phyloP scores from a whole-genome alignment of 805 yeast species.

The Kodamaea hsintzibuensis region DNA sequence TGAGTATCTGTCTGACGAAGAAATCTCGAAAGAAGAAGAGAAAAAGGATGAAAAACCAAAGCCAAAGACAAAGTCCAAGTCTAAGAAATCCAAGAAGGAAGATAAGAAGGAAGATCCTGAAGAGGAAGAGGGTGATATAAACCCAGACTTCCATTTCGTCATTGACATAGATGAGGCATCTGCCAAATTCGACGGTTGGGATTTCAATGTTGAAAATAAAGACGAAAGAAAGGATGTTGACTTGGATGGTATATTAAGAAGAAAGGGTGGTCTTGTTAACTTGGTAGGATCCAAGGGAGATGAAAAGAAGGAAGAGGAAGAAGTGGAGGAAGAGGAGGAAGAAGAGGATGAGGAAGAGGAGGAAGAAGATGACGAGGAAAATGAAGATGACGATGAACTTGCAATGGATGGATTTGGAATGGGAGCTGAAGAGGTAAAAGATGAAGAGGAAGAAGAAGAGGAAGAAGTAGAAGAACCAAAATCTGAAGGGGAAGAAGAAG shows the following conservation, averaged over 20 bases:
- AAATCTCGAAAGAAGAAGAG: slow-evolving; percentile 19
- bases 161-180: slow-evolving; percentile 56
- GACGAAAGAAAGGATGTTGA: slow-evolving; percentile 57
- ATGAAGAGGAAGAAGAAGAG: slow-evolving; percentile 28
- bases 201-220: slow-evolving; percentile 57
- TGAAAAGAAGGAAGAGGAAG: slow-evolving; percentile 25
- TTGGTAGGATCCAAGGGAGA: slow-evolving; percentile 41
- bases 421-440: slow-evolving; percentile 45
- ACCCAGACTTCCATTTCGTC: slow-evolving; percentile 73
- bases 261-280: slow-evolving; percentile 74
- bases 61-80: slow-evolving; percentile 16
- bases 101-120: slow-evolving; percentile 26
- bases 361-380: slow-evolving; percentile 39
- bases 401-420: slow-evolving; percentile 49
- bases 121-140: slow-evolving; percentile 50
- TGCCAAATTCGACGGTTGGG: slow-evolving; percentile 75
- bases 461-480: slow-evolving; percentile 24
- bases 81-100: slow-evolving; percentile 16
- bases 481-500: slow-evolving; percentile 27
- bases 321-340: slow-evolving; percentile 26
- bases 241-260: slow-evolving; percentile 80
- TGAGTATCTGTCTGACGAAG: slow-evolving; percentile 26
- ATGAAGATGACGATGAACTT: slow-evolving; percentile 38
- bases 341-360: slow-evolving; percentile 25
- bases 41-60: slow-evolving; percentile 16